Evolutionary conservation across 164 flowering plant genomes (phyloP).

Genomic region (Saururus chinensis): DNA sequence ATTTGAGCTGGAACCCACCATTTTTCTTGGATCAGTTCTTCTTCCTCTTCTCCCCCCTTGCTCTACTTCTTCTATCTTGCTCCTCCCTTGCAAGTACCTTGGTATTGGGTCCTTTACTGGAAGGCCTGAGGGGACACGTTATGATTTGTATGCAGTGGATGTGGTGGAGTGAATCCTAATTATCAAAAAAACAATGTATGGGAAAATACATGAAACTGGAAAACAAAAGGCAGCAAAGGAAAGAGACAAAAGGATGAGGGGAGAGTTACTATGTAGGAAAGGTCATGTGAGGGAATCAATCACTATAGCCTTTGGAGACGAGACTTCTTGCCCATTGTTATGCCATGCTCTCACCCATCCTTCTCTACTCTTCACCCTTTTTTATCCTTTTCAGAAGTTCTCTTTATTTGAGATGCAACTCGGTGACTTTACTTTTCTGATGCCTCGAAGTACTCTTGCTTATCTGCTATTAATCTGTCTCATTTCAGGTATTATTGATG

Average conservation of each 20-base stretch:
- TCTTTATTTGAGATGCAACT: background rate
- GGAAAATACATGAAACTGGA: background rate
- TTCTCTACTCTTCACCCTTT: background rate
- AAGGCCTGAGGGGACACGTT: background rate
- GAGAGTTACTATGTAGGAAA: background rate
- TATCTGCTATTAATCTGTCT: background rate
- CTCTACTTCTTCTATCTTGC: background rate
- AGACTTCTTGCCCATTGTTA: background rate
- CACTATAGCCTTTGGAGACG: background rate
- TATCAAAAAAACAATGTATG: too few species aligned
- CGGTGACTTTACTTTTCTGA: too few species aligned
- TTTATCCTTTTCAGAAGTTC: background rate
- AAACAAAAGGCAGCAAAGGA: background rate
- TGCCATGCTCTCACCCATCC: background rate
- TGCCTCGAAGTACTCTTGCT: background rate
- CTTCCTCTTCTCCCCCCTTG: background rate
- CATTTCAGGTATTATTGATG: background rate
- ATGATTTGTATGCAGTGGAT: background rate
- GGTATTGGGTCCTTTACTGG: background rate
- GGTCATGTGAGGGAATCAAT: background rate
- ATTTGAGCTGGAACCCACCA: slow-evolving; percentile 2
- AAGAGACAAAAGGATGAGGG: slow-evolving; percentile 1
- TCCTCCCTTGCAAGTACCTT: background rate
- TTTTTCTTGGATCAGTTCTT: background rate
- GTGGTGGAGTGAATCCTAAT: background rate